Evolutionary conservation across 2,329 filamentous ascomycete genomes (phyloP), one percentile per base, ranked within the genome.

Genomic region (Fonsecaea erecta): DNA sequence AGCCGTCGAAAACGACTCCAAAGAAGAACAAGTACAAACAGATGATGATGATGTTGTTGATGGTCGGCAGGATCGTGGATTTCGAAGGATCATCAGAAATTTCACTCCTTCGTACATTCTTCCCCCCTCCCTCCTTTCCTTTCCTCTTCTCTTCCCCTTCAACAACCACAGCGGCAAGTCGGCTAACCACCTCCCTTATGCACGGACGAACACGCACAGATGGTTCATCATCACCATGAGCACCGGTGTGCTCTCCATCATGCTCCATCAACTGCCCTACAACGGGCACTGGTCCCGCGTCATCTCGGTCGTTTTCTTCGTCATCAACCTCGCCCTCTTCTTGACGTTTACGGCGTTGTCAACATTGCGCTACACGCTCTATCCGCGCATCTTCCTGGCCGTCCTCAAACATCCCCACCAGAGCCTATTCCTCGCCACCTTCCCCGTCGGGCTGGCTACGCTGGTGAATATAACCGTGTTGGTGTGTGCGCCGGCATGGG

Each of bases 381-480:
- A 88, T 71, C 88, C 87, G 0, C 81, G 84, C 59, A 86, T 90
- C 26, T 91, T 87, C 82, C 73, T 65, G 0, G 84, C 82, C 9
- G 89, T 91, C 87, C 82, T 91, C 32, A 77, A 79, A 1, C 86
- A 91, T 73, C 88, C 86, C 0, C 83, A 82, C 1, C 87, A 92
- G 72, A 87, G 85, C 1, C 80, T 91, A 55, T 91, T 91, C 69
- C 75, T 91, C 2, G 88, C 85, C 0, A 88, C 86, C 0, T 83
- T 90, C 43, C 88, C 88, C 0, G 90, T 90, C 86, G 87, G 83
- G 0, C 82, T 90, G 62, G 85, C 86, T 0, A 90, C 88, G 1
- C 86, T 90, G 48, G 84, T 90, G 66, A 87, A 88, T 66, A 88
- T 88, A 83, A 83, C 86, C 72, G 80, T 86, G 16, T 80, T 86